These are phyloP conservation scores for Rubroboletus pulcherrimus DNA, from an alignment of 768 basidiomycete genomes.

Conservation along the genomic window DNA sequence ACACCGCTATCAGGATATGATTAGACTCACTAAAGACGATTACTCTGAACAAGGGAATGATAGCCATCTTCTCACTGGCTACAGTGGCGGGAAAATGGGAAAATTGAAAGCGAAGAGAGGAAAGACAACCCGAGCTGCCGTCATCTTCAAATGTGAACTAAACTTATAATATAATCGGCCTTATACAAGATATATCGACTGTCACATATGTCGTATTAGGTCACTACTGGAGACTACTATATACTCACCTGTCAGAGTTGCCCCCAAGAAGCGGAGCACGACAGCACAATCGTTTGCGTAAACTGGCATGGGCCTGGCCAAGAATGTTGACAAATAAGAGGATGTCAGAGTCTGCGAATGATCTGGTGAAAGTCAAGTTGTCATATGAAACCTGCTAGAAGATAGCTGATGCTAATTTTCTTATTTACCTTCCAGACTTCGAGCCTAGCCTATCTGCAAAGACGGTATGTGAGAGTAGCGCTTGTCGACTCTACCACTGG, in stretches of 20 bases:
- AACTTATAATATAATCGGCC: background rate
- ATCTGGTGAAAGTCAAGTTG: background rate
- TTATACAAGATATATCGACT: too few species aligned
- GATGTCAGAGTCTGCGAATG: background rate
- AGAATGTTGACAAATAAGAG: conserved; percentile 9
- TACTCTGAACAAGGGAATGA: conserved; percentile 25
- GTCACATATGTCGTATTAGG: too few species aligned
- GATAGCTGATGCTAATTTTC: background rate
- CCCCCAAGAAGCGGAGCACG: background rate
- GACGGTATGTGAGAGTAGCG: background rate
- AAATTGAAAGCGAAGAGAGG: background rate
- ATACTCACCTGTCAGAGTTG: background rate
- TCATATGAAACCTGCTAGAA: background rate
- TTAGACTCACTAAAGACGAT: conserved; percentile 20
- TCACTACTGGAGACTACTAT: background rate
- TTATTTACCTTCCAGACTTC: background rate
- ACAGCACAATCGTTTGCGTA: background rate
- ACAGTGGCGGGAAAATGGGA: background rate
- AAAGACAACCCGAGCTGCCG: background rate
- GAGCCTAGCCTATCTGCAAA: background rate
- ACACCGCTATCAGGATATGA: background rate
- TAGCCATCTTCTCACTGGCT: conserved; percentile 14
- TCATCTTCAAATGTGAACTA: background rate
- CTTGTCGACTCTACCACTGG: background rate
- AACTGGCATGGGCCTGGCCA: background rate